These are phyloP conservation scores for Linum usitatissimum DNA, from an alignment of 345 rosid genomes.

Conservation along the genomic window DNA sequence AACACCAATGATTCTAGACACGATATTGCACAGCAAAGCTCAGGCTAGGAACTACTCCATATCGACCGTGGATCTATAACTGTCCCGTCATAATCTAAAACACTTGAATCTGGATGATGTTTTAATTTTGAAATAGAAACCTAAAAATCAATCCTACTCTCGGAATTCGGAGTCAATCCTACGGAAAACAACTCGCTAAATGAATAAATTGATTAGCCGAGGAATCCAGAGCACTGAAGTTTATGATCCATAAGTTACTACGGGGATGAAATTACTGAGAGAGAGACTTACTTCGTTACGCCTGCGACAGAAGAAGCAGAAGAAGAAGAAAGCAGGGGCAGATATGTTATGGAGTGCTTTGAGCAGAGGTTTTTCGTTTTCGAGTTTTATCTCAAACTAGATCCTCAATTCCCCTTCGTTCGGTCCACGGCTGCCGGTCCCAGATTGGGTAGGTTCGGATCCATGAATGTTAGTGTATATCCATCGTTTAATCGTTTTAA, in stretches of 20 bases:
- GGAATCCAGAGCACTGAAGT: neutral
- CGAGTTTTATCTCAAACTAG: neutral
- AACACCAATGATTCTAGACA: too few relatives aligned
- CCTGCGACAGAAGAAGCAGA: too few relatives aligned
- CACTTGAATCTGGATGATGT: neutral
- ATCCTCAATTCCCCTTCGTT: neutral
- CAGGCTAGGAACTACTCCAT: neutral
- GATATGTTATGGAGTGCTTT: neutral
- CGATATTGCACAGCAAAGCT: too few relatives aligned
- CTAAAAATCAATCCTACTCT: neutral
- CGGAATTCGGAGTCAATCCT: neutral
- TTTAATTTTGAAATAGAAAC: too few relatives aligned
- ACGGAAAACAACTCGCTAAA: neutral
- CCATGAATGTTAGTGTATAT: too few relatives aligned
- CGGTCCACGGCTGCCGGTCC: too few relatives aligned
- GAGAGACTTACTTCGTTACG: neutral
- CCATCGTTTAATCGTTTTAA: too few relatives aligned
- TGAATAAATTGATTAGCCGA: neutral
- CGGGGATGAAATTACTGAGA: neutral
- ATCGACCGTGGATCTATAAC: neutral
- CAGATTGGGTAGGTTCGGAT: too few relatives aligned
- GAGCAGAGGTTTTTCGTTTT: too few relatives aligned
- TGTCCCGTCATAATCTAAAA: neutral
- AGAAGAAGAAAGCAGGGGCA: neutral
- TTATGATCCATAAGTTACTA: neutral